Evolutionary conservation across 768 basidiomycete genomes (phyloP).

Genomic region (Russula dissimulans): DNA sequence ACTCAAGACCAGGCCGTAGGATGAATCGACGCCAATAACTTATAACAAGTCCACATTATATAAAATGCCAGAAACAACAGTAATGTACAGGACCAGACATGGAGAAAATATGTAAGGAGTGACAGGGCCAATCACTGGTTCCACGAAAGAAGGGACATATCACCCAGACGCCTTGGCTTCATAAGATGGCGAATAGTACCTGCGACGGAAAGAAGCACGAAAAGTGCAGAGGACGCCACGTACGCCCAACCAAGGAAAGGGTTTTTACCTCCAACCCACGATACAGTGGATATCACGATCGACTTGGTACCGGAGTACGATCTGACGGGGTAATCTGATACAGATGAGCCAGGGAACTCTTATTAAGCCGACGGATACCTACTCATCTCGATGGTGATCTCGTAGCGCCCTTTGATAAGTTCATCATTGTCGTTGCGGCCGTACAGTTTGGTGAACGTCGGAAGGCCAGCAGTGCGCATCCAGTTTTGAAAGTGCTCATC

Average conservation of each 20-base stretch:
- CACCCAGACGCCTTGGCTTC: constrained; percentile 84
- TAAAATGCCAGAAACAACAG: not conserved
- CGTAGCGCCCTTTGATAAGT: constrained; percentile 67
- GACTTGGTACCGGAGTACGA: constrained; percentile 93
- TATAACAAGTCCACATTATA: not conserved
- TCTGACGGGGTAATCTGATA: constrained; percentile 76
- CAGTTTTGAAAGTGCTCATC: constrained; percentile 98
- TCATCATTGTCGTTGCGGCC: constrained; percentile 77
- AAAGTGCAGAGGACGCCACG: constrained; percentile 78
- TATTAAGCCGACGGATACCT: constrained; percentile 26
- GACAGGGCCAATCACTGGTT: constrained; percentile 40
- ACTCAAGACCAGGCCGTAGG: not conserved
- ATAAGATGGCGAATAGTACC: constrained; percentile 90
- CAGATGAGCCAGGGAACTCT: not conserved
- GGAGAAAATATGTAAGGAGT: not conserved
- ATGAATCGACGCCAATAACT: not conserved
- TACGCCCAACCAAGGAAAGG: constrained; percentile 99
- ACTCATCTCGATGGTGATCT: constrained; percentile 76
- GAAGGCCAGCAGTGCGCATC: constrained; percentile 97
- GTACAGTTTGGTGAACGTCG: constrained; percentile 93
- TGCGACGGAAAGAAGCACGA: constrained; percentile 76
- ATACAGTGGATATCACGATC: constrained; percentile 92
- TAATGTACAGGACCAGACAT: constrained; percentile 4
- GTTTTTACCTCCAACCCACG: constrained; percentile 98
- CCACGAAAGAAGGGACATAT: constrained; percentile 84